Evolutionary conservation across 805 yeast genomes (phyloP).

Genomic region (Schwanniomyces yamadae): DNA sequence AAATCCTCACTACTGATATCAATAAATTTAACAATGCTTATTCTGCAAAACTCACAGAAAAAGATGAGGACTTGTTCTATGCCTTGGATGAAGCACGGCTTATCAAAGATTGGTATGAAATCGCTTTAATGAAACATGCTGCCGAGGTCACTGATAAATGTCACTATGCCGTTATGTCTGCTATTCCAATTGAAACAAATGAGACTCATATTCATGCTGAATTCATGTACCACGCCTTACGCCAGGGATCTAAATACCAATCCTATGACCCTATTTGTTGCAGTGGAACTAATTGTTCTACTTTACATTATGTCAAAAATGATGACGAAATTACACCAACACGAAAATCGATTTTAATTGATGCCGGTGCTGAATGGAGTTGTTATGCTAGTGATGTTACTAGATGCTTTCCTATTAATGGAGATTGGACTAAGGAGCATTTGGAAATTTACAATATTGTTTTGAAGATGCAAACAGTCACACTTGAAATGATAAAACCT

Average conservation of each 20-base stretch:
- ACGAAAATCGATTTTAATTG: slow-evolving; percentile 72
- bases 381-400: slow-evolving; percentile 94
- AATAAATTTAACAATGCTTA: slow-evolving; percentile 44
- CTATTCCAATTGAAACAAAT: slow-evolving; percentile 79
- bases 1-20: slow-evolving; percentile 54
- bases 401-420: slow-evolving; percentile 88
- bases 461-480: slow-evolving; percentile 72
- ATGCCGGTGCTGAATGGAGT: slow-evolving; percentile 97
- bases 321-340: slow-evolving; percentile 51
- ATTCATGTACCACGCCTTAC: slow-evolving; percentile 85
- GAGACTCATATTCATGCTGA: slow-evolving; percentile 96
- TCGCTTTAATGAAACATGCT: slow-evolving; percentile 75
- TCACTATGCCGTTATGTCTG: slow-evolving; percentile 90
- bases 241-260: slow-evolving; percentile 88
- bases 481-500: slow-evolving; percentile 73
- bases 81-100: slow-evolving; percentile 87
- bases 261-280: slow-evolving; percentile 97
- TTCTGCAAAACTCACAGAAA: slow-evolving; percentile 37
- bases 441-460: slow-evolving; percentile 79
- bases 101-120: slow-evolving; percentile 81
- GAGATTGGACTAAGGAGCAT: slow-evolving; percentile 88
- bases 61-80: slow-evolving; percentile 49
- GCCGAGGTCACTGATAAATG: slow-evolving; percentile 82
- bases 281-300: slow-evolving; percentile 86
- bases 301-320: slow-evolving; percentile 85